Base-by-base conservation (phyloP, 352 stramenopile genomes). In the Phytophthora nicotianae region DNA sequence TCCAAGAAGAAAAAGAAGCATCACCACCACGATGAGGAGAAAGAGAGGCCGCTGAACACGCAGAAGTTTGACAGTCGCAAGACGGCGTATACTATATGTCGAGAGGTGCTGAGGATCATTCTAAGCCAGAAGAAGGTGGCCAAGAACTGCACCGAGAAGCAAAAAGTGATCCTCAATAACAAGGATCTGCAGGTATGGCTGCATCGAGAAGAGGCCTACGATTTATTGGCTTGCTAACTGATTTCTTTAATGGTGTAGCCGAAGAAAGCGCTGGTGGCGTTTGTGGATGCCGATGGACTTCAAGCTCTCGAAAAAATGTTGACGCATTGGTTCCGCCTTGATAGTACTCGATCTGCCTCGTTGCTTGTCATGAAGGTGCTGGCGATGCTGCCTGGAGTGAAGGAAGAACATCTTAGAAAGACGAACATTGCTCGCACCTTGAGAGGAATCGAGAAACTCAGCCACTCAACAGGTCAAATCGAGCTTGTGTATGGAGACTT, bases 301-400 rank as follows among this genome's bases (percentile, higher is more conserved):
- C 51, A 58, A 2, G 60, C 69, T 21, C 67, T 91, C 9, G 73
- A 89, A 46, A 77, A 77, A 50, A 73, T 86, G 35, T 58, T 91
- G 14, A 56, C 63, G 32, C 32, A 77, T 32, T 91, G 82, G 82
- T 79, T 91, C 51, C 67, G 72, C 11, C 62, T 74, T 5, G 66
- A 77, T 2, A 66, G 51, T 8, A 88, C 71, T 9, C 82, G 85
- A 35, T 46, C 57, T 0, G 82, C 74, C 27, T 72, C 65, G 0
- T 59, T 89, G 45, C 62, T 91, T 4, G 68, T 89, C 3, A 72
- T 91, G 65, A 90, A 90, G 62, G 60, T 81, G 16, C 59, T 90
- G 11, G 79, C 75, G 1, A 53, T 74, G 24, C 59, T 90, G 4
- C 81, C 81, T 27, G 79, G 79, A 2, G 74, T 90, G 13, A 89